Base-by-base conservation (phyloP, 176 grass and related monocot species). In the Aegilops longissima region DNA sequence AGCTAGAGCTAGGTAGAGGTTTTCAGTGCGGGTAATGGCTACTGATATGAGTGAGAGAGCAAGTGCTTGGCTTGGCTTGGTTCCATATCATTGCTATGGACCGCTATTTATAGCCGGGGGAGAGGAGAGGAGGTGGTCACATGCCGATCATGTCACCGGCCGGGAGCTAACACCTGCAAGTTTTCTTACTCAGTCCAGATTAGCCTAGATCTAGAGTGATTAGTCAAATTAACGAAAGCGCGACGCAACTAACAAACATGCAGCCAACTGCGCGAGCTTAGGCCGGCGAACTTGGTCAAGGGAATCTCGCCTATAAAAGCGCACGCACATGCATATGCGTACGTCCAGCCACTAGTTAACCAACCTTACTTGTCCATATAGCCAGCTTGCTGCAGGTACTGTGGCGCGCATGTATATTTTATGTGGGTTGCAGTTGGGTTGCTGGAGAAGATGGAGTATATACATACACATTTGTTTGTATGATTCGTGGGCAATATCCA, bases 171-270 rank as follows among this genome's bases (percentile, higher is more conserved):
- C 30, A 40, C 7, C 9, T 38, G 86, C 79, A 82, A 82, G 18
- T 2, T 47, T 67, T 75, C 61, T 47, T 84, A 52, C 61, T 80
- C 21, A 31, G 52, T 39, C 82, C 86, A 91, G 82, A 81, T 88
- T 85, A 91, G 77, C 62, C 82, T 88, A 91, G 89, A 91, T 87
- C 89, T 91, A 87, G 61, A 87, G 62, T 62, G 47, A 51, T 79
- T 86, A 85, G 16, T 47, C 14, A 78, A 77, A 81, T 76, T 76
- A 76, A 6, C 20, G 61, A 80, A 66, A 75, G 21, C 80, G n/a
- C 10, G 35, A 61, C 10, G 16, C 47, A 54, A 83, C 49, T 45
- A 86, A 72, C 42, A 61, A 77, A 85, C 69, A 77, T 77, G 47
- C 61, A 51, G 63, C n/a, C 61, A 58, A 84, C 24, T 72, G 51